Evolutionary conservation across 1,139 yeast species (phyloP).

Genomic region (Zygosaccharomyces sapae): DNA sequence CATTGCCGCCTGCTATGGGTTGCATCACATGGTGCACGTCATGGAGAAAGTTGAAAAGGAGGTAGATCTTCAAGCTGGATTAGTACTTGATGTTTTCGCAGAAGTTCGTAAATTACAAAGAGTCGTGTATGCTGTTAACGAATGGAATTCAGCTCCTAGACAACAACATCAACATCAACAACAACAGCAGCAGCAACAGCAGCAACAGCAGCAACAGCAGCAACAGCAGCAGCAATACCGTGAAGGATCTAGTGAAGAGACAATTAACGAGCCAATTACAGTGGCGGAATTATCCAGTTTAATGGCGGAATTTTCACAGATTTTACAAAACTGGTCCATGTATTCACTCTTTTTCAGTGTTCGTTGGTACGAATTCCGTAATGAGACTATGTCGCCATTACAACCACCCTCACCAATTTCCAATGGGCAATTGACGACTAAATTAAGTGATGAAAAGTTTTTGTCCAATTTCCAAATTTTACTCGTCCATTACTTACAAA

Average conservation of each 20-base stretch:
- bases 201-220: conserved; percentile 3
- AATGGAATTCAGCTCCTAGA: conserved; percentile 10
- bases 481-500: conserved; percentile 62
- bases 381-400: conserved; percentile 28
- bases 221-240: conserved; percentile 1
- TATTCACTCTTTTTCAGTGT: conserved; percentile 71
- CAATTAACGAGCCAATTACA: conserved; percentile 25
- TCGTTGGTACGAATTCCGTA: conserved; percentile 51
- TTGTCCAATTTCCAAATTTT: conserved; percentile 61
- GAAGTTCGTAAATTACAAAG: conserved; percentile 51
- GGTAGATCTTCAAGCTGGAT: conserved; percentile 85
- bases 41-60: conserved; percentile 75
- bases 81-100: conserved; percentile 74
- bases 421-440: conserved; percentile 58
- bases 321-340: conserved; percentile 82
- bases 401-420: conserved; percentile 51
- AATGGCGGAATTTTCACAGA: conserved; percentile 65
- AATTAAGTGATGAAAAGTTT: conserved; percentile 49
- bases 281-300: conserved; percentile 48
- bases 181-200: not conserved
- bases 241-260: conserved; percentile 25
- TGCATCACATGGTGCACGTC: conserved; percentile 59
- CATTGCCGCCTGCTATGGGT: conserved; percentile 68
- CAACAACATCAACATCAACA: too few species aligned
- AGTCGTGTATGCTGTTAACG: conserved; percentile 49